Evolutionary conservation across 1,284 basidiomycete genomes (phyloP).

Genomic region (Megacollybia platyphylla): DNA sequence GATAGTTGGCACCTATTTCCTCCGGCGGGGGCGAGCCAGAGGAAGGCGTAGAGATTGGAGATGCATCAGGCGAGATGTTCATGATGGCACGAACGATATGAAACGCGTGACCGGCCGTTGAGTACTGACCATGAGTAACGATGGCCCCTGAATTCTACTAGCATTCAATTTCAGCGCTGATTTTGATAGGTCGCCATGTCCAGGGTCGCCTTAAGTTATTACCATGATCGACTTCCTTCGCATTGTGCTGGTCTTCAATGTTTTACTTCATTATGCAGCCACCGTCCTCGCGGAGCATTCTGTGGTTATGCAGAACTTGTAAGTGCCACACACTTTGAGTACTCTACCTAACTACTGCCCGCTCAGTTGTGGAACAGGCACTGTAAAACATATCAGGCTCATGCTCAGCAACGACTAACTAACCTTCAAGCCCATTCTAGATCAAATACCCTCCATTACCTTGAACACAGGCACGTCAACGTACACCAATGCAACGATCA

Average conservation of each 20-base stretch:
- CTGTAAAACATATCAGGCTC: neutral
- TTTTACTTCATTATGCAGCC: too few species aligned
- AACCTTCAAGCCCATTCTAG: neutral
- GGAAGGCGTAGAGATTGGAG: constrained; percentile 22
- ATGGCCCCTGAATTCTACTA: too few species aligned
- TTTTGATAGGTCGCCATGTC: too few species aligned
- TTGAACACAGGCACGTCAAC: neutral
- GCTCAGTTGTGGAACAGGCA: neutral
- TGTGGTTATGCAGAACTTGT: neutral
- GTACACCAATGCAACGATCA: neutral
- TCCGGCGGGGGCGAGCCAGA: constrained; percentile 25
- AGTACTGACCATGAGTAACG: too few species aligned
- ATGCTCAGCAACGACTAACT: neutral
- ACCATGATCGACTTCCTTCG: too few species aligned
- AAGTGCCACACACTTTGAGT: neutral
- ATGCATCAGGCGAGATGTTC: constrained; percentile 11
- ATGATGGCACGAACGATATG: neutral
- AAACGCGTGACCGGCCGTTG: too few species aligned
- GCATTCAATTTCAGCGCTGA: too few species aligned
- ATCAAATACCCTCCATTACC: neutral
- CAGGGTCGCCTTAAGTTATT: too few species aligned
- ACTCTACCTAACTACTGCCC: neutral
- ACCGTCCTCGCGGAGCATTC: neutral
- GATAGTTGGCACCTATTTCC: constrained; percentile 11
- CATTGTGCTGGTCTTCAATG: too few species aligned